phyloP scores from a whole-genome alignment of 2,329 filamentous ascomycete genomes.

The Colletotrichum sp. region DNA sequence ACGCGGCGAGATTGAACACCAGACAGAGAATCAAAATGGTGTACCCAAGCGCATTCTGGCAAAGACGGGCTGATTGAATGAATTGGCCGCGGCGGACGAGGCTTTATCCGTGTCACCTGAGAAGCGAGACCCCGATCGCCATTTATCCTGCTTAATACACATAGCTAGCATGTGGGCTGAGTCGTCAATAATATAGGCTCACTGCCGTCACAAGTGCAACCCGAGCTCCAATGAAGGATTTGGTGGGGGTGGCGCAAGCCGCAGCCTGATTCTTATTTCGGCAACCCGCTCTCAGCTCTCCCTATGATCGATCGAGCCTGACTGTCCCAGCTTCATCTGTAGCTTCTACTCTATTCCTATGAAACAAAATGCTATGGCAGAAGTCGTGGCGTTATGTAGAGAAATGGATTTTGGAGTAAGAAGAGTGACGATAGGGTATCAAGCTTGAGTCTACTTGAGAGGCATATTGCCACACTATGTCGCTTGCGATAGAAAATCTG shows the following conservation, averaged over 20 bases:
- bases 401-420: accelerated
- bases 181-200: not conserved
- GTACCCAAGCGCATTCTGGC: not conserved
- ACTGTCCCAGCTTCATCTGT: not conserved
- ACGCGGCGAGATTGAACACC: not conserved
- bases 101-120: not conserved
- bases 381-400: not conserved
- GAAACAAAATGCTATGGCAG: accelerated
- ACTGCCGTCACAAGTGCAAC: not conserved
- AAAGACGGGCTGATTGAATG: not conserved
- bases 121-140: not conserved
- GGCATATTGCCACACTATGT: not conserved
- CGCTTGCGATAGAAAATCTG: not conserved
- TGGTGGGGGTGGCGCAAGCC: not conserved
- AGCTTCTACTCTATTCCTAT: not conserved
- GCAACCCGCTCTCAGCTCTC: not conserved
- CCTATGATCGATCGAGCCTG: not conserved
- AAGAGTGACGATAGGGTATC: not conserved
- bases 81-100: not conserved
- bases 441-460: not conserved
- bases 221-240: not conserved
- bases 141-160: not conserved
- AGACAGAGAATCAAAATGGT: accelerated
- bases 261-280: not conserved
- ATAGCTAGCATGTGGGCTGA: not conserved